Percentiles rank a stretch among this genome's conserved stretches.
Conservation (phyloP, 2,329 filamentous ascomycete species). For the Fusarium albidum region DNA sequence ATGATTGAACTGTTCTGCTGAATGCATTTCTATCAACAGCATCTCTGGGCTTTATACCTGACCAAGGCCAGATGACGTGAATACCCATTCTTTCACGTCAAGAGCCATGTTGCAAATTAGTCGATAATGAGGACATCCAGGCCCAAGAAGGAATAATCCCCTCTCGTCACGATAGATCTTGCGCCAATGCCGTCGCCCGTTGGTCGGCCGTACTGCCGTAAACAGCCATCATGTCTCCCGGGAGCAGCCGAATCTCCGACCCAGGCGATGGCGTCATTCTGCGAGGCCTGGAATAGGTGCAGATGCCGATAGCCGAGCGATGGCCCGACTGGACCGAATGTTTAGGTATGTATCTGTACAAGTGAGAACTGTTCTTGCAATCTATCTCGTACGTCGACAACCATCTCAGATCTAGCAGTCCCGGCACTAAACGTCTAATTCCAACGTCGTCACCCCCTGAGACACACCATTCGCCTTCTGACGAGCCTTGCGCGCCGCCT, state of each 20-base stretch:
- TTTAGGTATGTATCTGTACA: too few relatives aligned
- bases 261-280: slow-evolving; percentile 5
- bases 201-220: neutral
- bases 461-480: too few relatives aligned
- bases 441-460: too few relatives aligned
- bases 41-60: too few relatives aligned
- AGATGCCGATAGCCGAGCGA: too few relatives aligned
- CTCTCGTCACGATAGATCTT: neutral
- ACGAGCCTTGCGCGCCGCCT: too few relatives aligned
- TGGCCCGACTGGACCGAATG: too few relatives aligned
- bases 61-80: too few relatives aligned
- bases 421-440: too few relatives aligned
- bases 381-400: too few relatives aligned
- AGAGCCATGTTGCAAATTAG: neutral
- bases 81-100: neutral
- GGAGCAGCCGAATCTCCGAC: neutral
- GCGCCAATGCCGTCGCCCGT: neutral
- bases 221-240: neutral
- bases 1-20: neutral
- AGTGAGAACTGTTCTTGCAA: too few relatives aligned
- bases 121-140: neutral
- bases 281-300: neutral
- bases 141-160: neutral
- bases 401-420: too few relatives aligned
- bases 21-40: neutral